phyloP scores from a whole-genome alignment of 495 filamentous ascomycete species.

The Polyplosphaeria fusca region DNA sequence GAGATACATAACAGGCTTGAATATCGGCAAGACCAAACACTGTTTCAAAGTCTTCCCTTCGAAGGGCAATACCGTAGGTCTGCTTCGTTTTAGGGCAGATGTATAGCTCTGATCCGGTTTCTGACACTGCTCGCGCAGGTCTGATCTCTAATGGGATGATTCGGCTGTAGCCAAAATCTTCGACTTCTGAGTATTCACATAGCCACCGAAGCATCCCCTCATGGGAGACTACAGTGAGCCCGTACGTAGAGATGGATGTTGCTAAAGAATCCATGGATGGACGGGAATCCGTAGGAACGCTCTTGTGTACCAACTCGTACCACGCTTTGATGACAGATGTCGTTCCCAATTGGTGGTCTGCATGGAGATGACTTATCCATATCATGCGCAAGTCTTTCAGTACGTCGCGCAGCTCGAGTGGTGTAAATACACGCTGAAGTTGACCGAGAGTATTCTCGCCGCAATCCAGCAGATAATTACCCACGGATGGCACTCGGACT shows the following conservation, averaged over 20 bases:
- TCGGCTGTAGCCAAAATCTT: constrained; percentile 69
- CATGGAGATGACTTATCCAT: constrained; percentile 94
- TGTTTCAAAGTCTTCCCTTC: constrained; percentile 12
- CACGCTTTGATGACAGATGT: constrained; percentile 74
- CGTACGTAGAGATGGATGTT: constrained; percentile 38
- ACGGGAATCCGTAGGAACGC: constrained; percentile 17
- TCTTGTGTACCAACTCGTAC: constrained; percentile 51
- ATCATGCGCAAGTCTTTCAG: constrained; percentile 76
- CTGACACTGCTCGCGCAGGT: neutral
- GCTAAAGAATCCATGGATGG: neutral
- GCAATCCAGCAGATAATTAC: constrained; percentile 83
- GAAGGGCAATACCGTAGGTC: neutral
- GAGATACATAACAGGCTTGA: constrained; percentile 61
- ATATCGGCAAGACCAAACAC: constrained; percentile 49
- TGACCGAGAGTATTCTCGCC: constrained; percentile 96
- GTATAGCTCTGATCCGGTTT: neutral
- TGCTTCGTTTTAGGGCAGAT: neutral
- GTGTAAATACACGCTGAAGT: constrained; percentile 67
- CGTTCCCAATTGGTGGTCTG: constrained; percentile 91
- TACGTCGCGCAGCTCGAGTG: constrained; percentile 61
- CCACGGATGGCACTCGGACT: constrained; percentile 74
- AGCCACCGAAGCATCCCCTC: constrained; percentile 67
- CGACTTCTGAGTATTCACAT: constrained; percentile 70
- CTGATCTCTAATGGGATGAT: constrained; percentile 48
- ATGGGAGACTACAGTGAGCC: constrained; percentile 61